Conservation (phyloP, 1,284 basidiomycete species). For the Ceratobasidium theobromae region DNA sequence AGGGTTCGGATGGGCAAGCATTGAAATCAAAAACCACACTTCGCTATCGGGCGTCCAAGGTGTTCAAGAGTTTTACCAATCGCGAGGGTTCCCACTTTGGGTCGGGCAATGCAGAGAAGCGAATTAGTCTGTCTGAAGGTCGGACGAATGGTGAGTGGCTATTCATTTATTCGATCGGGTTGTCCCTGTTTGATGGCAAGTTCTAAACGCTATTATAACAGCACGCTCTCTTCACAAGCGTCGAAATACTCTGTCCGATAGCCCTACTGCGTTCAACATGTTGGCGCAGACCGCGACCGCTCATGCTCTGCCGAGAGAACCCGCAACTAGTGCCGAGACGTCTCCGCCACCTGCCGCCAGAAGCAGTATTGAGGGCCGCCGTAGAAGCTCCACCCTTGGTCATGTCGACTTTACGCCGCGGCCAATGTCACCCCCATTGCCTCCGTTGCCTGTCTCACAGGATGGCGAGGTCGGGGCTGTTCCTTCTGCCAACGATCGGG, state of each 20-base stretch:
- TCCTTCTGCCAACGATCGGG: not conserved
- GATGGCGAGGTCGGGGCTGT: not conserved
- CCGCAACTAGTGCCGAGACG: not conserved
- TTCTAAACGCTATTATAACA: too few relatives aligned
- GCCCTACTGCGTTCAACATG: conserved; percentile 5
- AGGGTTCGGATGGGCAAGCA: not conserved
- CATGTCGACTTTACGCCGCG: conserved; percentile 1
- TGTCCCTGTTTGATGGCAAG: conserved; percentile 4
- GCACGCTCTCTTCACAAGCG: not conserved
- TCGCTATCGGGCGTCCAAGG: conserved; percentile 9
- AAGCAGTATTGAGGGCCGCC: conserved; percentile 5
- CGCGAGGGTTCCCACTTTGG: not conserved
- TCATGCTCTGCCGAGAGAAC: not conserved
- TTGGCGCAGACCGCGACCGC: conserved; percentile 13
- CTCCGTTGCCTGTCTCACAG: not conserved
- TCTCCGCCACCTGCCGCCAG: not conserved
- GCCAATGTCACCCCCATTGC: conserved; percentile 1
- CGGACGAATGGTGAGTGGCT: not conserved
- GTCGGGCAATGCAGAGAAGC: not conserved
- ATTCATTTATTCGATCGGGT: not conserved
- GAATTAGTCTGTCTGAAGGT: not conserved
- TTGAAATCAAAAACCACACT: conserved; percentile 1
- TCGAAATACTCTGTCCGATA: conserved; percentile 21
- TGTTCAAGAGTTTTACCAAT: conserved; percentile 15
- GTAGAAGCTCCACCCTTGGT: conserved; percentile 20